phyloP scores from a whole-genome alignment of 1,139 yeast genomes.

The Kurtzmaniella natalensis region DNA sequence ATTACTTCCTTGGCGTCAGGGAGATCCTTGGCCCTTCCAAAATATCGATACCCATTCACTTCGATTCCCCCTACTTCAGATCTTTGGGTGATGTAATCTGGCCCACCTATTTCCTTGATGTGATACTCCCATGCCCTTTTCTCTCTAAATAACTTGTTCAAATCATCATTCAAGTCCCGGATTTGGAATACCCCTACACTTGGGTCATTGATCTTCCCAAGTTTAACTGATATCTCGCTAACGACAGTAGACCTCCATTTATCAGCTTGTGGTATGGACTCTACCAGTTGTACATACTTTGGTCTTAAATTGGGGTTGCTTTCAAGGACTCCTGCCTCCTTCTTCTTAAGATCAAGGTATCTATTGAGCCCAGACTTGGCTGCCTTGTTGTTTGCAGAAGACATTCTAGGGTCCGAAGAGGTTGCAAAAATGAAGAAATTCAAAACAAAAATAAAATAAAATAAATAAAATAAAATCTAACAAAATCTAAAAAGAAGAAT shows the following conservation, averaged over 20 bases:
- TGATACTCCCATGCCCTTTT: conserved; percentile 76
- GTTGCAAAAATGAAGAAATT: not conserved
- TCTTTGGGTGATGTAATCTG: conserved; percentile 45
- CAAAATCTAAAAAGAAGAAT: too few species aligned
- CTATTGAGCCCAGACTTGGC: conserved; percentile 69
- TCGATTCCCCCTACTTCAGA: conserved; percentile 19
- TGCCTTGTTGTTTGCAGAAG: conserved; percentile 51
- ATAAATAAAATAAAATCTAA: not conserved
- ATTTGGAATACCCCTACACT: conserved; percentile 56
- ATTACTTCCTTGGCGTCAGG: conserved; percentile 66
- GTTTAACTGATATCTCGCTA: conserved; percentile 58
- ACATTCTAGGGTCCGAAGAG: too few species aligned
- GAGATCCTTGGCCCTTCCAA: conserved; percentile 78
- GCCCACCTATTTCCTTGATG: conserved; percentile 66
- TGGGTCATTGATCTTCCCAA: conserved; percentile 63
- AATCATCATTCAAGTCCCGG: conserved; percentile 70
- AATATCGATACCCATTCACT: conserved; percentile 62
- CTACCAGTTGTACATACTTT: conserved; percentile 50
- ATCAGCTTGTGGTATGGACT: conserved; percentile 64
- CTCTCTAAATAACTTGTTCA: conserved; percentile 66
- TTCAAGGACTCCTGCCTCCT: conserved; percentile 57
- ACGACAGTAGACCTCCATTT: conserved; percentile 67
- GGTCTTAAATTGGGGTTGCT: conserved; percentile 61
- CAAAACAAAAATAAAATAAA: not conserved
- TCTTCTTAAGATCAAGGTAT: conserved; percentile 58